Evolutionary conservation across 805 yeast species (phyloP), one percentile per base, ranked within the genome.

Genomic region (Saccharomycopsis sp.): DNA sequence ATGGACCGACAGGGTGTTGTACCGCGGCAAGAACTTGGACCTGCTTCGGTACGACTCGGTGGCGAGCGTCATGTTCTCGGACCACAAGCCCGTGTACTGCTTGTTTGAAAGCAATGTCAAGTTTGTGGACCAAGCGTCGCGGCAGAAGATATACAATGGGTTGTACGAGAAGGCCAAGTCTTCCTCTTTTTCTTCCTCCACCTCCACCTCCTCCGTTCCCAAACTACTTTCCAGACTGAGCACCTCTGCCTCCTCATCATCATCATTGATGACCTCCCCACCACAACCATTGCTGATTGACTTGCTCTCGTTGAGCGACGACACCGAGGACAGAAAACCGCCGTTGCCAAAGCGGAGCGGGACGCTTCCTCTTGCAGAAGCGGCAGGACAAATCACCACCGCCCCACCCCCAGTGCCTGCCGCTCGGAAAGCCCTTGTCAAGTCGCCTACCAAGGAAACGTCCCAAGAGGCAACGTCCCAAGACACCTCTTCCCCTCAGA

Each of bases 1-100:
- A 0, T 89, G 97, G 96, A 89, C 97, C 0, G 98, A 89, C 59
- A 67, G 98, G 53, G 80, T 85, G 41, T 62, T 89, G 36, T 79
- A 69, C 52, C 67, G 69, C 45, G 86, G 94, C 29, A 57, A 64
- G 3, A 62, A 61, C 13, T 52, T 87, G 31, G 61, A 65, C 30
- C 92, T 85, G 35, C 55, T 77, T 48, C 18, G 29, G 23, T 92
- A 92, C 56, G 72, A 77, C 41, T 73, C 80, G 37, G 76, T 77
- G 1, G 74, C 74, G 50, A 60, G 60, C 17, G 59, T 89, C 31
- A 55, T 55, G 42, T 68, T 79, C 43, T 85, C 96, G 41, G 98
- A 92, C 55, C 98, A 92, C 57, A 78, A 85, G 45, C 98, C 98
- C 0, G 95, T 92, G 2, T 92, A 71, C 58, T 87, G 89, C 3